Conservation (phyloP, 495 filamentous ascomycete species). For the Neurospora sp. region DNA sequence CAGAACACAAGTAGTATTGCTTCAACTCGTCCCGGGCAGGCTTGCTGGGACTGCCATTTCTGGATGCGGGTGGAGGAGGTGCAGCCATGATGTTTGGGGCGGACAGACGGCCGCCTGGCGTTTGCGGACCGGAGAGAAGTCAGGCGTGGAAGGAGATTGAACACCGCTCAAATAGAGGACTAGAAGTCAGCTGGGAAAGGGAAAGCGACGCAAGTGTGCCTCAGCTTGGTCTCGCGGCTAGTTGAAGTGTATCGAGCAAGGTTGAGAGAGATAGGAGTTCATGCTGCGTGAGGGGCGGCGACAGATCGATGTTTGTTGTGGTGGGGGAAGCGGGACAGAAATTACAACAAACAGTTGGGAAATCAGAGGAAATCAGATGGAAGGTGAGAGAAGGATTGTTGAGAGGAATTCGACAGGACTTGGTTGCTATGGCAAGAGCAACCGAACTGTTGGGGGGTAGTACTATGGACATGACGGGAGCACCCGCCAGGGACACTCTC, state of each 20-base stretch:
- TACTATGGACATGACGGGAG: neutral
- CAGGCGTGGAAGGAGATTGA: neutral
- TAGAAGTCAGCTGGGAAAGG: neutral
- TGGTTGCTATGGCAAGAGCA: neutral
- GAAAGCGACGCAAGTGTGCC: neutral
- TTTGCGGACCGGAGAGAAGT: neutral
- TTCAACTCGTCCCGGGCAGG: neutral
- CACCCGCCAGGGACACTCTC: neutral
- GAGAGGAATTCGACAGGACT: neutral
- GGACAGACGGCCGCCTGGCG: neutral
- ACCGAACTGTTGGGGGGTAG: neutral
- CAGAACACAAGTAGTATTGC: neutral
- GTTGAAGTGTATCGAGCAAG: neutral
- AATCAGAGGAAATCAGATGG: neutral
- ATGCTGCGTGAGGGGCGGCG: neutral
- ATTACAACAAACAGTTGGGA: neutral
- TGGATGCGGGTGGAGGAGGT: neutral
- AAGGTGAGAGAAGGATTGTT: neutral
- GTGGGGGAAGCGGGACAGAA: neutral
- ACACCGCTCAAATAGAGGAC: neutral
- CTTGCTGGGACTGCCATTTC: neutral
- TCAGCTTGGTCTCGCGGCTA: neutral
- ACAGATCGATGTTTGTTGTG: neutral
- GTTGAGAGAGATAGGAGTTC: neutral
- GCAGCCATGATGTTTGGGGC: neutral